These are phyloP conservation scores for Phytophthora fragariaefolia DNA, from an alignment of 352 stramenopile genomes.

Conservation along the genomic window DNA sequence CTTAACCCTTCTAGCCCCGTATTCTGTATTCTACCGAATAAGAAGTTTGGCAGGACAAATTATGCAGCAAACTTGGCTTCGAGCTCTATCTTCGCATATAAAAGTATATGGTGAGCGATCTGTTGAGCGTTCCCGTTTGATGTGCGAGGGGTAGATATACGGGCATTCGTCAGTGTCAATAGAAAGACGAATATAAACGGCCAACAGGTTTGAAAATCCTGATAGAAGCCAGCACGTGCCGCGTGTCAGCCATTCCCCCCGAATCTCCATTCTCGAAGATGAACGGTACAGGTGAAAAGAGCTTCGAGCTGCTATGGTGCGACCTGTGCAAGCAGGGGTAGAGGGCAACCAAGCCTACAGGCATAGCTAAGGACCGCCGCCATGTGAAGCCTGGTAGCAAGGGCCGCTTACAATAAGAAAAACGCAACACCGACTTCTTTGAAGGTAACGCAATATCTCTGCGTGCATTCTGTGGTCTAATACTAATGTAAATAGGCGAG, in stretches of 20 bases:
- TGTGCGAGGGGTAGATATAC: conserved; percentile 7
- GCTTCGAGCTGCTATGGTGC: too few species aligned
- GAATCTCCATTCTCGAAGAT: not conserved
- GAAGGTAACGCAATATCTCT: too few species aligned
- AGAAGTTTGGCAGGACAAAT: conserved; percentile 16
- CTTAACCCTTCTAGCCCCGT: conserved; percentile 25
- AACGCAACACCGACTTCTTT: too few species aligned
- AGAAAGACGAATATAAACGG: conserved; percentile 18
- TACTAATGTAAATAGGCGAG: too few species aligned
- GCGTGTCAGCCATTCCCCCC: conserved; percentile 2
- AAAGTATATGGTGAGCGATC: conserved; percentile 14
- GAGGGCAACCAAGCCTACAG: too few species aligned
- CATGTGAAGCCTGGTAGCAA: too few species aligned
- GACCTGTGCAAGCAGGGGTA: too few species aligned
- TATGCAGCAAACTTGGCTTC: conserved; percentile 15
- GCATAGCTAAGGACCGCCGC: too few species aligned
- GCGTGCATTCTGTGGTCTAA: too few species aligned
- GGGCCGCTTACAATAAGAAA: too few species aligned
- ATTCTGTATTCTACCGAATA: conserved; percentile 36
- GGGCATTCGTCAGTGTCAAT: conserved; percentile 6
- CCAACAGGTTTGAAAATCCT: conserved; percentile 19
- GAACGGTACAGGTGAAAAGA: not conserved
- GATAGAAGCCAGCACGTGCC: conserved; percentile 7
- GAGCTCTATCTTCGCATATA: conserved; percentile 5
- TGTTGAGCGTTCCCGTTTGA: conserved; percentile 3